A percentile compares a stretch with the other conserved stretches of the same genome.
Conservation (phyloP, 495 filamentous ascomycete genomes). For the Penicillium atrosanguineum region DNA sequence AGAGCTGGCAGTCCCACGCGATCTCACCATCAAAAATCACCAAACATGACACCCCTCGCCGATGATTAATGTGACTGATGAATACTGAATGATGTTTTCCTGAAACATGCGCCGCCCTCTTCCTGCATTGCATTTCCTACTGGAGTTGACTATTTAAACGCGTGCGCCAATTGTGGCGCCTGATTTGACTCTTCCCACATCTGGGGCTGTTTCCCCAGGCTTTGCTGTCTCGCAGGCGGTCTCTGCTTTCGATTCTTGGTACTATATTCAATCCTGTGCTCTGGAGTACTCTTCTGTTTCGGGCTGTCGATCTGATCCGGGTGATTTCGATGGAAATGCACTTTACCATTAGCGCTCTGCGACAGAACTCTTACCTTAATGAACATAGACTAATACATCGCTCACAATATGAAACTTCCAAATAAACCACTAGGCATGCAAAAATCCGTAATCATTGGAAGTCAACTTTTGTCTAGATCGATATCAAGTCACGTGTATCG, state of each 20-base stretch:
- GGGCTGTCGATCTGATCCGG: slow-evolving; percentile 22
- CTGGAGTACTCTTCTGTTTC: slow-evolving; percentile 27
- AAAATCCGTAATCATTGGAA: background rate
- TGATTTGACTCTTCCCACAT: background rate
- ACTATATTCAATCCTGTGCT: slow-evolving; percentile 27
- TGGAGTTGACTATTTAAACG: slow-evolving; percentile 18
- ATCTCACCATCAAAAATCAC: slow-evolving; percentile 42
- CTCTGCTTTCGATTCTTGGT: slow-evolving; percentile 24
- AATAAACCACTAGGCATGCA: background rate
- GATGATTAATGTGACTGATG: slow-evolving; percentile 38
- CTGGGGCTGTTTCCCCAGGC: slow-evolving; percentile 1
- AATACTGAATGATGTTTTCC: slow-evolving; percentile 15
- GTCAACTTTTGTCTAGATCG: background rate
- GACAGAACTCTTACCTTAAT: slow-evolving; percentile 12
- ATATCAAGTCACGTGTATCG: background rate
- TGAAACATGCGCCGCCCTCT: slow-evolving; percentile 2
- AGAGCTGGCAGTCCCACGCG: slow-evolving; percentile 45
- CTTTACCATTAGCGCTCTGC: slow-evolving; percentile 24
- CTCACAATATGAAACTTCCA: background rate
- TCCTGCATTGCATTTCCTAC: slow-evolving; percentile 22
- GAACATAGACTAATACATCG: slow-evolving; percentile 30
- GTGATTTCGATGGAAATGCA: slow-evolving; percentile 24
- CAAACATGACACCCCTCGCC: slow-evolving; percentile 37
- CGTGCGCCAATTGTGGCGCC: background rate
- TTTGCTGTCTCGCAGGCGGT: slow-evolving; percentile 4